Evolutionary conservation across 345 rosid genomes (phyloP), one percentile per base, ranked within the genome.

Genomic region (Aquilaria sinensis): DNA sequence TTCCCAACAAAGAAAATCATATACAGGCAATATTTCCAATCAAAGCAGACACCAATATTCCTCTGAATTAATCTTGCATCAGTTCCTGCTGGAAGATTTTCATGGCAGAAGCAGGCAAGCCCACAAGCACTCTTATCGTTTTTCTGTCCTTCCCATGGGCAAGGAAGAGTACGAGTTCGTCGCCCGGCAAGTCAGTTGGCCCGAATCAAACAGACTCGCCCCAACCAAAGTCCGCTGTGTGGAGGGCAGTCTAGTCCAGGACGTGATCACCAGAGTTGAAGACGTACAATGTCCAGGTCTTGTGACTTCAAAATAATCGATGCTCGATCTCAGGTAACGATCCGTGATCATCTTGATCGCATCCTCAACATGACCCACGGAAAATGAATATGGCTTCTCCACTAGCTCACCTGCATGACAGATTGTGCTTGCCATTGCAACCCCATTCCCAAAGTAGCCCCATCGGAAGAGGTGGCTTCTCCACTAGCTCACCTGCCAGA

Each of bases 221-320:
- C 96, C 96, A 91, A 6, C 96, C 96, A 47, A 91, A 91, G 52
- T 91, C 92, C 2, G 88, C 73, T 0, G 83, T 79, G 59, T 88
- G 81, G 45, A 91, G 9, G 89, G 68, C 46, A 91, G 72, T 76
- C 90, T 80, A 0, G 91, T 83, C 97, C 97, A 88, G 15, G 90
- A 88, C 0, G 91, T 88, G 55, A 91, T 86, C 71, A 88, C n/a
- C 43, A 82, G 85, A 15, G 94, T 91, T 30, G 90, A 83, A 8
- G 87, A 72, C 67, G 84, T 69, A 9, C 90, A 83, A 33, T 88
- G 93, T 75, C 85, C 76, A 1, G 80, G 73, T 67, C 97, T 81
- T 6, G 91, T 84, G 0, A 68, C 83, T 72, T 88, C 97, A 31
- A 88, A 91, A 73, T 84, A 91, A 77, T 91, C 97, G 2, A 91